Base-by-base conservation (phyloP, 2,329 filamentous ascomycete genomes). In the Cryoendolithus antarcticus region DNA sequence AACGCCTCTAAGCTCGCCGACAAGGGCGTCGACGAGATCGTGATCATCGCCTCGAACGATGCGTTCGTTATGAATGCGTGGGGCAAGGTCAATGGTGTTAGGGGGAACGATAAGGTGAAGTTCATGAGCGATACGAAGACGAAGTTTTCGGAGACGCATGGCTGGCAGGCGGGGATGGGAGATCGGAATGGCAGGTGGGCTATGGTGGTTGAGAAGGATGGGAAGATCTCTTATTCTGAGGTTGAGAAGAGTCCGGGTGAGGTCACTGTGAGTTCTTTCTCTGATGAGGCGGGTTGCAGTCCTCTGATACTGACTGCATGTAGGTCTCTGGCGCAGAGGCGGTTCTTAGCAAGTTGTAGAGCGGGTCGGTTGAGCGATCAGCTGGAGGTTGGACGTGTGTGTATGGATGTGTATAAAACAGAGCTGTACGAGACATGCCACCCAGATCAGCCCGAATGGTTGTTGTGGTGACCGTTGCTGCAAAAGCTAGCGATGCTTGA, bases 41-140 rank as follows among this genome's bases (percentile, higher is more conserved):
- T 85, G 50, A 76, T 91, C 57, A 80, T 93, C 56, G 82, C 85
- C 44, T 80, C 69, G 69, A 93, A 93, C 65, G 86, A 93, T 64
- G 69, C 79, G 48, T 93, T 72, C 59, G 86, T 93, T 62, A 89
- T 89, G 83, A 80, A 77, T 53, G 85, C 82, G 39, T 91, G 84
- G 84, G 81, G 77, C 65, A 93, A 93, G 74, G 85, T 86, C 57
- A 89, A 93, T 65, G 71, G 72, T 38, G 70, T 89, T 57, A 79
- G 74, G 57, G 76, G 78, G 48, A 80, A 89, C 51, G 72, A 74
- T 54, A 75, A 82, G 53, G 71, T 79, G 61, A 70, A 91, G 52
- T 91, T 93, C 70, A 74, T 86, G 57, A 78, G 76, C 53, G 86
- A 93, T 62, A 65, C 68, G 45, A 74, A 76, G 50, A 71, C 75